Conservation (phyloP, 2,329 filamentous ascomycete genomes). For the Stagonosporopsis cucurbitacearum region DNA sequence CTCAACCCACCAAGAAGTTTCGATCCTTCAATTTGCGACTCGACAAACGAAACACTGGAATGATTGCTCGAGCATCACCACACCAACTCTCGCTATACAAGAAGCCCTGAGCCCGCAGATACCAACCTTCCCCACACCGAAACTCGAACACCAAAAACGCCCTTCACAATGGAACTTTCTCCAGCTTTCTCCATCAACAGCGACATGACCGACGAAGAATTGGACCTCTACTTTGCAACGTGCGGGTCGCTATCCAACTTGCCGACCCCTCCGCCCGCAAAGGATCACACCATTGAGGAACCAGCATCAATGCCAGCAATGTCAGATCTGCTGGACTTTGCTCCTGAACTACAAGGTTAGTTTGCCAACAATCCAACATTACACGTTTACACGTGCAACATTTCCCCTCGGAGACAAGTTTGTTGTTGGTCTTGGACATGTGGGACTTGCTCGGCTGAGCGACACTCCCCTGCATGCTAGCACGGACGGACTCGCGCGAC, state of each 20-base stretch:
- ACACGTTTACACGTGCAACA: conserved; percentile 24
- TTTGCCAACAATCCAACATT: conserved; percentile 16
- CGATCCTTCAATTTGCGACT: conserved; percentile 10
- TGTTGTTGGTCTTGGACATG: conserved; percentile 22
- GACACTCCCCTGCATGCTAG: conserved; percentile 27
- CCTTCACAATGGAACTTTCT: conserved; percentile 34
- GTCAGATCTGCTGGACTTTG: conserved; percentile 14
- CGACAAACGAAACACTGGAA: conserved; percentile 19
- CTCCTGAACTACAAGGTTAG: conserved; percentile 42
- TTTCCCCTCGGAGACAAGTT: conserved; percentile 24
- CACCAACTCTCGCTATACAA: conserved; percentile 16
- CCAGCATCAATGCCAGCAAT: conserved; percentile 11
- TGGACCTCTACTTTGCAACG: conserved; percentile 49
- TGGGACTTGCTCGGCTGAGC: conserved; percentile 22
- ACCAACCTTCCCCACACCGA: not conserved
- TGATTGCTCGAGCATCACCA: conserved; percentile 23
- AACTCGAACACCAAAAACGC: not conserved
- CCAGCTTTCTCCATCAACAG: conserved; percentile 35
- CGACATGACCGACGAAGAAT: conserved; percentile 48
- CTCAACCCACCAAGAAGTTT: conserved; percentile 12
- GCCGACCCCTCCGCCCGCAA: conserved; percentile 49
- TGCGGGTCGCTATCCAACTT: conserved; percentile 50
- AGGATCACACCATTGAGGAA: conserved; percentile 26
- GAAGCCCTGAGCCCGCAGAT: conserved; percentile 6
- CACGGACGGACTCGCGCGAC: conserved; percentile 15